Evolutionary conservation across 2,329 filamentous ascomycete genomes (phyloP), one percentile per base, ranked within the genome.

Genomic region (Fusarium coicis): DNA sequence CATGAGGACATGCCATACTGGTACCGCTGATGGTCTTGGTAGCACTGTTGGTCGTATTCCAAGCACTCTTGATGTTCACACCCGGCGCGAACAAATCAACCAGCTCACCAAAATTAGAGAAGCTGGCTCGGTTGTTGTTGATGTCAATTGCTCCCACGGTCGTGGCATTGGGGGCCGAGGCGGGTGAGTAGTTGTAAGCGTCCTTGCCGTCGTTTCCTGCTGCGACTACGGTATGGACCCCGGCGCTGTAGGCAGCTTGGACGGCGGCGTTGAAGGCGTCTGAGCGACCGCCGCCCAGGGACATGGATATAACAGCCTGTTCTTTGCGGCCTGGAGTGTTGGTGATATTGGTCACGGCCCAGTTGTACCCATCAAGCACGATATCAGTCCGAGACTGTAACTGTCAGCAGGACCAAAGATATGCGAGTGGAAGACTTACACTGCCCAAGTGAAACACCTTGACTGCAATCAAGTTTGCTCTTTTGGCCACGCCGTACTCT

Each of bases 1-100:
- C 83, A 76, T 91, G 89, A 1, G 90, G 90, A 7, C 85, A 82
- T 5, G 90, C 88, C 89, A 91, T 91, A 40, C 86, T 89, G 10
- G 90, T 92, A 39, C 90, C 90, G 19, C 84, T 87, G 75, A 90
- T 84, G 34, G 77, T 83, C 53, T 81, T 81, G n/a, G 79, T 85
- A 30, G 87, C 83, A 10, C 76, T 82, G 42, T 66, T 82, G 69
- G 78, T 74, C 36, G 83, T 81, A 58, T 83, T 84, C 83, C 83
- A 89, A 4, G 88, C 78, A 46, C 84, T 87, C 19, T 85, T 77
- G 55, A 89, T 79, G 47, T 73, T 69, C 9, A 83, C 80, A 15
- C 87, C 87, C 5, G 88, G 85, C 2, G 87, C 88, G 60, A 86
- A 87, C 71, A 90, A 77, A 70, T 89, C 86, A 54, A 90, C 81